Evolutionary conservation across 2,329 filamentous ascomycete genomes (phyloP).

Genomic region (Bipolaris gigantea): DNA sequence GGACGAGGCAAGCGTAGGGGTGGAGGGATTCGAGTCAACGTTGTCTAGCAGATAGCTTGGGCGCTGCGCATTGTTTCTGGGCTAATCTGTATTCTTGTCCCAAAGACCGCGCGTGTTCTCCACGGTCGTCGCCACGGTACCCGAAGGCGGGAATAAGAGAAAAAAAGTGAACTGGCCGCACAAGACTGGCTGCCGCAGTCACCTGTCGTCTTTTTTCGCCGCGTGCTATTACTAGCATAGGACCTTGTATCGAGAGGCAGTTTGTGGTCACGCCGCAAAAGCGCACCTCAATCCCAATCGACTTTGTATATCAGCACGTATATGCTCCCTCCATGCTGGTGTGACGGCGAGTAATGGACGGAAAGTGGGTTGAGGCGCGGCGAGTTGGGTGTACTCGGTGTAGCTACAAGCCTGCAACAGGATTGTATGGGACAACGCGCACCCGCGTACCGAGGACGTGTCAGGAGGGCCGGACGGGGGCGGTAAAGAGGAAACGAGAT

Average conservation of each 20-base stretch:
- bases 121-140: slow-evolving; percentile 19
- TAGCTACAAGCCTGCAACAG: slow-evolving; percentile 26
- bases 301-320: slow-evolving; percentile 24
- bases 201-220: slow-evolving; percentile 23
- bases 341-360: slow-evolving; percentile 12
- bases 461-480: slow-evolving; percentile 14
- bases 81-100: slow-evolving; percentile 26
- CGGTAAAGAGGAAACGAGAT: slow-evolving; percentile 2
- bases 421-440: slow-evolving; percentile 31
- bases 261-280: slow-evolving; percentile 72
- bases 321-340: slow-evolving; percentile 34
- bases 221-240: slow-evolving; percentile 58
- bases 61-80: slow-evolving; percentile 37
- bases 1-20: slow-evolving; percentile 62
- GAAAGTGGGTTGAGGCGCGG: slow-evolving; percentile 10
- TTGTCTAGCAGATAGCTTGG: slow-evolving; percentile 68
- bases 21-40: slow-evolving; percentile 71
- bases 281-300: slow-evolving; percentile 73
- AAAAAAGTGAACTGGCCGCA: slow-evolving; percentile 32
- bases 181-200: slow-evolving; percentile 30
- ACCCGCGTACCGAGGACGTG: slow-evolving; percentile 32
- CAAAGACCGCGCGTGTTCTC: slow-evolving; percentile 18
- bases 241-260: slow-evolving; percentile 73
- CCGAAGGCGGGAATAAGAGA: slow-evolving; percentile 15
- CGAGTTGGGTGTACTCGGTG: slow-evolving; percentile 22